These are phyloP conservation scores for Geotrichum australiense DNA, from an alignment of 1,139 yeast genomes.

Conservation along the genomic window DNA sequence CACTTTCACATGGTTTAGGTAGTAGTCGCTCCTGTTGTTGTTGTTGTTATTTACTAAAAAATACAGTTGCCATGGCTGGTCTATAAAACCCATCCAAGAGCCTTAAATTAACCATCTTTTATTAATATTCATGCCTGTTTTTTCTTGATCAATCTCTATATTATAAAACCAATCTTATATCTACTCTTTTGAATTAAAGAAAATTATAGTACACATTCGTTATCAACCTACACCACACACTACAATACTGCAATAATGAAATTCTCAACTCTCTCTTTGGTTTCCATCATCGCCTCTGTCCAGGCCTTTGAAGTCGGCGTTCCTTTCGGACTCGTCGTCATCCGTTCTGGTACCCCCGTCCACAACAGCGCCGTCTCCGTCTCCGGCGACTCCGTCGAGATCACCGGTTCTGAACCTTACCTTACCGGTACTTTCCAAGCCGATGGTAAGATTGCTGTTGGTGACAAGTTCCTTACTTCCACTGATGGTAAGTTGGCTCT, in stretches of 20 bases:
- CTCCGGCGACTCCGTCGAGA: not conserved
- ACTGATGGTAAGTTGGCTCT: not conserved
- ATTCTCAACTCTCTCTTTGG: not conserved
- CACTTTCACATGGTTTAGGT: too few species aligned
- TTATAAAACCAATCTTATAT: not conserved
- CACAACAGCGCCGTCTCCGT: not conserved
- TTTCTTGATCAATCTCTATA: not conserved
- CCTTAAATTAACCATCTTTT: too few species aligned
- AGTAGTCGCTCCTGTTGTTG: too few species aligned
- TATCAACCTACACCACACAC: too few species aligned
- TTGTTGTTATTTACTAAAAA: too few species aligned
- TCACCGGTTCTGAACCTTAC: not conserved
- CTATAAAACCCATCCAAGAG: too few species aligned
- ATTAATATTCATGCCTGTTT: not conserved
- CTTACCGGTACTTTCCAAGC: conserved; percentile 5
- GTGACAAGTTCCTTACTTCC: conserved; percentile 2
- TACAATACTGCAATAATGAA: conserved; percentile 10
- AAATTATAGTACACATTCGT: too few species aligned
- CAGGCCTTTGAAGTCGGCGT: not conserved
- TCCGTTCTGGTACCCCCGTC: conserved; percentile 5
- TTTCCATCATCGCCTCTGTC: conserved; percentile 1
- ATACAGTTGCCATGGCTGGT: too few species aligned
- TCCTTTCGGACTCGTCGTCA: conserved; percentile 11
- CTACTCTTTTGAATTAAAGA: not conserved
- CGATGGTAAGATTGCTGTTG: conserved; percentile 3